Percentiles rank a stretch among this genome's conserved stretches.
Conservation (phyloP, 208 protist species). For the Crithidia acanthocephali region DNA sequence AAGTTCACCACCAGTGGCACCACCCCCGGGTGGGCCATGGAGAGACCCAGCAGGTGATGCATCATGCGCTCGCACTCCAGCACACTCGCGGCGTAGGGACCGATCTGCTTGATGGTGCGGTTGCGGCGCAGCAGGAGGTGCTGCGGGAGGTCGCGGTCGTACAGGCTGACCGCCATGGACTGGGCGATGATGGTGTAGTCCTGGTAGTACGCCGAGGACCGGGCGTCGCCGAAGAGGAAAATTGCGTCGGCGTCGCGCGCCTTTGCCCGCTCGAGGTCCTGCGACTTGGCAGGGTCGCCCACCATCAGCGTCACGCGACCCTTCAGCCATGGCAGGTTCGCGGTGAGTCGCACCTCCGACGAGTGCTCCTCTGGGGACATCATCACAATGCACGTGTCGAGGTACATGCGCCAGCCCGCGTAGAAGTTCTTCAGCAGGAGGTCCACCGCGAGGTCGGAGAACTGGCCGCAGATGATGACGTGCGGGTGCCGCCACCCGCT, state of each 20-base stretch:
- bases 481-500: slow-evolving; percentile 36
- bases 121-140: slow-evolving; percentile 76
- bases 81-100: slow-evolving; percentile 64
- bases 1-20: slow-evolving; percentile 84
- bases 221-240: slow-evolving; percentile 80
- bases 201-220: slow-evolving; percentile 74
- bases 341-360: slow-evolving; percentile 56
- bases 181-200: slow-evolving; percentile 77
- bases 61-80: slow-evolving; percentile 75
- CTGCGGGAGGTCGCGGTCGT: slow-evolving; percentile 75
- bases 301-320: slow-evolving; percentile 75
- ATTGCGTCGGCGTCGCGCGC: slow-evolving; percentile 76
- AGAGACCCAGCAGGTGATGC: slow-evolving; percentile 76
- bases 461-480: slow-evolving; percentile 79
- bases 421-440: slow-evolving; percentile 81
- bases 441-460: slow-evolving; percentile 68
- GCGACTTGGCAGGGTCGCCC: slow-evolving; percentile 54
- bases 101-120: slow-evolving; percentile 59
- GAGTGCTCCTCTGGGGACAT: slow-evolving; percentile 65
- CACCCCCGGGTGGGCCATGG: slow-evolving; percentile 70
- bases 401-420: slow-evolving; percentile 79
- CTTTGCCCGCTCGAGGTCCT: slow-evolving; percentile 63
- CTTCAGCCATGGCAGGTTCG: slow-evolving; percentile 77
- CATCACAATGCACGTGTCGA: slow-evolving; percentile 72
- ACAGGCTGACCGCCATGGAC: slow-evolving; percentile 64